phyloP scores from a whole-genome alignment of 1,284 basidiomycete species.

The Gymnopus androsaceus region DNA sequence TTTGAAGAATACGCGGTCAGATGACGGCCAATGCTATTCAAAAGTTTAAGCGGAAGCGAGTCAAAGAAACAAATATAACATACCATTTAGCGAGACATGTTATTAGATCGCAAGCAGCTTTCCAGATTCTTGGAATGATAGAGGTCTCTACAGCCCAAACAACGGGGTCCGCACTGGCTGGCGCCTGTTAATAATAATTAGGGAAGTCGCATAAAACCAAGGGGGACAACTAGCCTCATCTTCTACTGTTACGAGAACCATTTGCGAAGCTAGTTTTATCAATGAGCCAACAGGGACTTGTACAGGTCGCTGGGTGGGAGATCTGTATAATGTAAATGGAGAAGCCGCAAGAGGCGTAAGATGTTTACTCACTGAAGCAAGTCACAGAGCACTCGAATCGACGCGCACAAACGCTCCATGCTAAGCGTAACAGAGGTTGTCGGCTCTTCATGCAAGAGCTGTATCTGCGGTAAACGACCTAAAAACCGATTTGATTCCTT shows the following conservation, averaged over 20 bases:
- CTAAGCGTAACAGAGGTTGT: conserved; percentile 51
- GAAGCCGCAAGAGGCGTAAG: neutral
- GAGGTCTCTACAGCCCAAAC: conserved; percentile 56
- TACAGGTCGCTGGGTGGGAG: conserved; percentile 65
- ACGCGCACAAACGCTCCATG: conserved; percentile 59
- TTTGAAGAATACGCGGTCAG: conserved; percentile 54
- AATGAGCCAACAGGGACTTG: conserved; percentile 70
- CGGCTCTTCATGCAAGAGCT: conserved; percentile 35
- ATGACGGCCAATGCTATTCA: conserved; percentile 47
- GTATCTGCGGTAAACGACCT: conserved; percentile 19
- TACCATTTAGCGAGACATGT: conserved; percentile 52
- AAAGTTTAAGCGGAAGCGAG: conserved; percentile 12
- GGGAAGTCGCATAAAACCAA: no score
- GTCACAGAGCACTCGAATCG: conserved; percentile 50
- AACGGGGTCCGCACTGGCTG: conserved; percentile 49
- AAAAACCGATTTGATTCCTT: neutral
- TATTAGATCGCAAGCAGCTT: conserved; percentile 53
- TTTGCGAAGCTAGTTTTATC: conserved; percentile 48
- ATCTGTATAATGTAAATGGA: conserved; percentile 38
- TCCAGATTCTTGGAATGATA: conserved; percentile 55
- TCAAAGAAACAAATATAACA: conserved; percentile 14
- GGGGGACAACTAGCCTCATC: conserved; percentile 43
- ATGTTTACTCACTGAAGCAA: conserved; percentile 48
- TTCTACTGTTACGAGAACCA: conserved; percentile 55
- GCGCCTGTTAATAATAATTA: conserved; percentile 37